Evolutionary conservation across 2,329 filamentous ascomycete genomes (phyloP).

Genomic region (Exophiala viscosa): DNA sequence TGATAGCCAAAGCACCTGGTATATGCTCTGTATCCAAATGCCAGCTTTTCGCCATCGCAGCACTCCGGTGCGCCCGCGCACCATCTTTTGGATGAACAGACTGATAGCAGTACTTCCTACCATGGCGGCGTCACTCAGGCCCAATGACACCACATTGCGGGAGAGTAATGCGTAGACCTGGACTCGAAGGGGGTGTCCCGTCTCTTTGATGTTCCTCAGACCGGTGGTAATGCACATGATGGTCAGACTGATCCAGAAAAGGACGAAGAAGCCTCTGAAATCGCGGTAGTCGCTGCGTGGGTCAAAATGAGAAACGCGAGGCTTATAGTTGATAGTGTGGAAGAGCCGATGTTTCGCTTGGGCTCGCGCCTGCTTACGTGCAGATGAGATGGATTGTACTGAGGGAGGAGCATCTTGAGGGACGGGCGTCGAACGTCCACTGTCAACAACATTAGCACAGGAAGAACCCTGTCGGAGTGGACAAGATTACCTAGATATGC

Average conservation of each 20-base stretch:
- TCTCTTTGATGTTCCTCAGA: slow-evolving; percentile 89
- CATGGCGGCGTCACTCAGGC: slow-evolving; percentile 80
- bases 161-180: slow-evolving; percentile 86
- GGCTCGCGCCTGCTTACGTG: slow-evolving; percentile 76
- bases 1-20: slow-evolving; percentile 72
- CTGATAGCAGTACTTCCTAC: slow-evolving; percentile 68
- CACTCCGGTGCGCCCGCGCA: slow-evolving; percentile 53
- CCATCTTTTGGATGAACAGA: slow-evolving; percentile 68
- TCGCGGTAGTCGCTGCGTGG: slow-evolving; percentile 86
- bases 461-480: neutral
- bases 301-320: slow-evolving; percentile 92
- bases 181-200: slow-evolving; percentile 77
- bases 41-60: slow-evolving; percentile 74
- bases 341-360: slow-evolving; percentile 81
- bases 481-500: slow-evolving; percentile 36
- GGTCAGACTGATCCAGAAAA: slow-evolving; percentile 95
- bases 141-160: slow-evolving; percentile 83
- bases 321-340: slow-evolving; percentile 85
- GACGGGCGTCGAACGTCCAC: slow-evolving; percentile 77
- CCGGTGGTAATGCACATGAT: slow-evolving; percentile 98
- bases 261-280: slow-evolving; percentile 94
- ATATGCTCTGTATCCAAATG: slow-evolving; percentile 77
- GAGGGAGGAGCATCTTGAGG: slow-evolving; percentile 91
- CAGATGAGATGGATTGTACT: slow-evolving; percentile 76
- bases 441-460: slow-evolving; percentile 36